Evolutionary conservation across 352 stramenopile species (phyloP), one percentile per base, ranked within the genome.

Genomic region (Pseudoperonospora humuli): DNA sequence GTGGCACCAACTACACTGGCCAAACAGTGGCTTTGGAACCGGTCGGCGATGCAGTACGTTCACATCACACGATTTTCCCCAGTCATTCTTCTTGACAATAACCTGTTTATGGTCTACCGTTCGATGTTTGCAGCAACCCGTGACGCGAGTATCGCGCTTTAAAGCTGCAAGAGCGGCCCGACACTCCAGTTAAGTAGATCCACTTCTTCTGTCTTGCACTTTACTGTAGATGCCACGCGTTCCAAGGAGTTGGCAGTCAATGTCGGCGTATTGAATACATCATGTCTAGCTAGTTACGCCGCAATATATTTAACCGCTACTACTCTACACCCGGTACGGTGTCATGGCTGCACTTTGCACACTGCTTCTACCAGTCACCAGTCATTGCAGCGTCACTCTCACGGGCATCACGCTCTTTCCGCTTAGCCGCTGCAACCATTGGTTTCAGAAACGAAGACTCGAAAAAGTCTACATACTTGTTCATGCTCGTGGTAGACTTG

Each of bases 71-170:
- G 15, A 8, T 1, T 17, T 29, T 45, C 31, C 10, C 32, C 1
- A 29, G 20, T 5, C 11, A 20, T 24, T 3, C 3, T 51, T 35
- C 1, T 6, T 54, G 19, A 50, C 15, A 39, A 8, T 49, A 9
- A 36, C 10, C 36, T 7, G 10, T 20, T 38, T 47, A 6, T 50
- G 17, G 28, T 13, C 29, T 1, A 4, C 5, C 2, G 45, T 25
- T 32, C 29, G 6, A n/a, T 15, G 26, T n/a, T 24, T 41, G 9
- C 17, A 91, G 78, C 67, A 86, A 86, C 78, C 79, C 7, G 76
- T 90, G 27, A 84, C 90, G 52, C 76, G 81, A 23, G 81, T 93
- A 1, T 93, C 81, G 7, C 72, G 81, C 23, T 93, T 93, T 41
- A 81, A 83, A 72, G 75, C 73, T 3, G 60, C 79, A 6, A 65